A percentile compares a stretch with the other conserved stretches of the same genome.
Evolutionary conservation across 202 grass and related monocot species (phyloP).

Genomic region (Setaria viridis): DNA sequence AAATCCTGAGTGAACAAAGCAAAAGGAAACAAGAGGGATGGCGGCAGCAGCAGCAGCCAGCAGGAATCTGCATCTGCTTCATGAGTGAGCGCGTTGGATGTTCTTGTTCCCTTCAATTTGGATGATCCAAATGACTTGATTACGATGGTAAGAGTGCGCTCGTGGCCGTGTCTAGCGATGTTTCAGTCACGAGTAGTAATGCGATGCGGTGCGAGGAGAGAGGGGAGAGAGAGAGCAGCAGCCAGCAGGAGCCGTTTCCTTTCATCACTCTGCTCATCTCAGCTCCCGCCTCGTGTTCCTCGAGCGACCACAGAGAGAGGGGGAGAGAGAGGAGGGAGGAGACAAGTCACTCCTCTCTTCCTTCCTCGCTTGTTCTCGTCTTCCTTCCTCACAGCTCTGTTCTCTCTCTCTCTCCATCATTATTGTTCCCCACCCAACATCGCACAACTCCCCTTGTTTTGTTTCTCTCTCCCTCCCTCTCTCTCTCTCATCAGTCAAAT

Average conservation of each 20-base stretch:
- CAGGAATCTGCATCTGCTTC: neutral
- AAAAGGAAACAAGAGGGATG: no score
- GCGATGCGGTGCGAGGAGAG: neutral
- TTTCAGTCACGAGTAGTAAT: neutral
- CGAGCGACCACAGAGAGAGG: neutral
- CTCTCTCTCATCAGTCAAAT: conserved; percentile 8
- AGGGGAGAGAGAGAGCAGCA: no score
- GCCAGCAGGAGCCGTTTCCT: neutral
- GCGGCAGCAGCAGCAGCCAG: neutral
- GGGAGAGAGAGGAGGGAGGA: neutral
- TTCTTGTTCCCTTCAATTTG: neutral
- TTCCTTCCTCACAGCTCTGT: neutral
- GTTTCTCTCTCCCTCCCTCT: neutral
- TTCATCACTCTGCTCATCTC: neutral
- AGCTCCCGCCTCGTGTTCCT: conserved; percentile 3
- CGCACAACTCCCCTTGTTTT: neutral
- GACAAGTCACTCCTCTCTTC: neutral
- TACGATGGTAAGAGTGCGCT: neutral
- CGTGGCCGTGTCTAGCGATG: no score
- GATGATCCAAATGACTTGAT: neutral
- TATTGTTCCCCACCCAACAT: conserved; percentile 30
- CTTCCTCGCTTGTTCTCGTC: neutral
- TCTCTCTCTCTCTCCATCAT: conserved; percentile 20
- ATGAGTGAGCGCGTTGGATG: neutral
- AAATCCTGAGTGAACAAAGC: neutral